These are phyloP conservation scores for Aspergillus sp. DNA, from an alignment of 2,329 filamentous ascomycete species.

Conservation along the genomic window DNA sequence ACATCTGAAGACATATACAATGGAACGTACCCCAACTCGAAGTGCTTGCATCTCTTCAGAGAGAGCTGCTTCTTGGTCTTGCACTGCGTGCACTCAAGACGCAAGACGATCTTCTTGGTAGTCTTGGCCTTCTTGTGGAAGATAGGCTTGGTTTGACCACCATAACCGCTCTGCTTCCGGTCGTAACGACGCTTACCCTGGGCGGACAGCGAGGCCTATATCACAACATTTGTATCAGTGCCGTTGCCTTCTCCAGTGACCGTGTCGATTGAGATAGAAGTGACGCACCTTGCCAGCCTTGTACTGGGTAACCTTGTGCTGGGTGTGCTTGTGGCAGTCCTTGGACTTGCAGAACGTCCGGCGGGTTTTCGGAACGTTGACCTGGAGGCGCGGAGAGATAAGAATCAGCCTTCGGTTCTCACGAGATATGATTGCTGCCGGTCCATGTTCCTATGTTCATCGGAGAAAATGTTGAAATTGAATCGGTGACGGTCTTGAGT, in stretches of 20 bases:
- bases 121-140: slow-evolving; percentile 99
- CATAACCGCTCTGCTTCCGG: slow-evolving; percentile 98
- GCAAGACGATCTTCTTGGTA: slow-evolving; percentile 99
- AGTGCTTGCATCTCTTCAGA: slow-evolving; percentile 99
- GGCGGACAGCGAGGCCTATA: slow-evolving; percentile 79
- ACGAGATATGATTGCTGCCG: slow-evolving; percentile 3
- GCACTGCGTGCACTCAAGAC: slow-evolving; percentile 95
- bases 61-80: slow-evolving; percentile 98
- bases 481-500: not conserved
- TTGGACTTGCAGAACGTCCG: slow-evolving; percentile 97
- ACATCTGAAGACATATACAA: not conserved
- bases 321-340: slow-evolving; percentile 87
- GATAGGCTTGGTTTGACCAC: slow-evolving; percentile 99
- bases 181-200: slow-evolving; percentile 99
- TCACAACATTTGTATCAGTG: slow-evolving; percentile 15
- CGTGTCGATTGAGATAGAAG: slow-evolving; percentile 3
- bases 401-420: slow-evolving; percentile 19
- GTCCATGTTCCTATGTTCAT: slow-evolving; percentile 7
- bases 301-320: slow-evolving; percentile 94
- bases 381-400: slow-evolving; percentile 45
- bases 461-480: slow-evolving; percentile 7
- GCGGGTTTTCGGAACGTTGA: slow-evolving; percentile 97
- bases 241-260: slow-evolving; percentile 8
- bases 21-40: slow-evolving; percentile 85
- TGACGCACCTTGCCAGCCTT: slow-evolving; percentile 78